Evolutionary conservation across 192 early-diverging fungal species (phyloP).

Genomic region (Diversispora epigaea): DNA sequence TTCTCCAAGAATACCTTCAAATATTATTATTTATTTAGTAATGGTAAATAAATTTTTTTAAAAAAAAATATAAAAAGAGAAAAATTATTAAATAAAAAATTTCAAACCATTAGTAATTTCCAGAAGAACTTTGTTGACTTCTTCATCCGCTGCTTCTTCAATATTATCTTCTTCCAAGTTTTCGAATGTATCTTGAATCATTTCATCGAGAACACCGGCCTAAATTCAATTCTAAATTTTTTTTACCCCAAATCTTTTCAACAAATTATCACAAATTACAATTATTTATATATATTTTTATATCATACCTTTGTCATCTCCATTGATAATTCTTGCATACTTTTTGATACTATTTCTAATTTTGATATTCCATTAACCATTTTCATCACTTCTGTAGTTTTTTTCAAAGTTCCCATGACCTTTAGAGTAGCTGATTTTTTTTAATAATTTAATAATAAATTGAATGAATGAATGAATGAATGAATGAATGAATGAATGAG

Average conservation of each 20-base stretch:
- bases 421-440: constrained; percentile 71
- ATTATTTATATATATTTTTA: neutral
- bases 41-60: neutral
- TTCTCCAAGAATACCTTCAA: constrained; percentile 54
- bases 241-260: neutral
- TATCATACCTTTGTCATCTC: constrained; percentile 91
- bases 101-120: constrained; percentile 81
- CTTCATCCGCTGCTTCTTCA: constrained; percentile 91
- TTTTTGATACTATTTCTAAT: constrained; percentile 78
- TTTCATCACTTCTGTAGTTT: constrained; percentile 89
- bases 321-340: constrained; percentile 89
- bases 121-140: constrained; percentile 88
- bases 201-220: constrained; percentile 96
- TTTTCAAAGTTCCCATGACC: constrained; percentile 82
- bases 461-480: neutral
- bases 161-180: constrained; percentile 83
- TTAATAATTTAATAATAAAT: neutral
- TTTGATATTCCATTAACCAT: constrained; percentile 84
- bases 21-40: neutral
- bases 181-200: constrained; percentile 90
- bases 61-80: constrained; percentile 8
- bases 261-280: neutral
- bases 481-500: too few species aligned
- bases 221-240: constrained; percentile 31
- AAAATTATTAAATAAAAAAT: neutral